Percentiles rank a stretch among this genome's conserved stretches.
phyloP scores from a whole-genome alignment of 1,139 yeast species.

The Taphrina populina region DNA sequence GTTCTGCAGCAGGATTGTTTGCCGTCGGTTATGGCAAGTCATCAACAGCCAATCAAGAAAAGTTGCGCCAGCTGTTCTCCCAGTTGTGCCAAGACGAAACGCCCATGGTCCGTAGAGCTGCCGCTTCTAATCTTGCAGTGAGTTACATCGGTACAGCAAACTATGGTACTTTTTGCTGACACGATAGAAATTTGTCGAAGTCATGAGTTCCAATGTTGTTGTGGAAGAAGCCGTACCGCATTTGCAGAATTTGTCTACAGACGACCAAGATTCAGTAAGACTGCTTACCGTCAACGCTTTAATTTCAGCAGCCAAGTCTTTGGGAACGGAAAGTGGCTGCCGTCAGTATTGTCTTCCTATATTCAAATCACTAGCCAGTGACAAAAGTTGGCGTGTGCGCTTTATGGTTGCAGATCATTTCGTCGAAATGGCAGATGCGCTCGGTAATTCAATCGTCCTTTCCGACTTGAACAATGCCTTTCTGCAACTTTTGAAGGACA shows the following conservation, averaged over 20 bases:
- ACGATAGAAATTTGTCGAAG: conserved; percentile 41
- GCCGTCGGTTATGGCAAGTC: conserved; percentile 68
- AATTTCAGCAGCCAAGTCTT: conserved; percentile 52
- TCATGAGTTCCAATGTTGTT: conserved; percentile 44
- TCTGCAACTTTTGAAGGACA: conserved; percentile 76
- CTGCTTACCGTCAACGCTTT: conserved; percentile 84
- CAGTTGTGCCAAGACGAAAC: conserved; percentile 84
- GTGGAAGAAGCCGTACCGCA: conserved; percentile 59
- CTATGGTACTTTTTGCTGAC: conserved; percentile 13
- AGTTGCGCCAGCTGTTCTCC: conserved; percentile 64
- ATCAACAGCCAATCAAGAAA: conserved; percentile 51
- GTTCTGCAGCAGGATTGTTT: conserved; percentile 88
- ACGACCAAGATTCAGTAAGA: conserved; percentile 93
- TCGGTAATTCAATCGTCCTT: conserved; percentile 49
- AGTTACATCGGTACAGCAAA: not conserved
- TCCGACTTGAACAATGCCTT: conserved; percentile 66
- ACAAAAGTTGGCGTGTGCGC: conserved; percentile 97
- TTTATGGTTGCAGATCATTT: conserved; percentile 96
- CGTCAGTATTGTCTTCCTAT: conserved; percentile 38
- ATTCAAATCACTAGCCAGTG: conserved; percentile 61
- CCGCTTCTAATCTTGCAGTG: conserved; percentile 78
- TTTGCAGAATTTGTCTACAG: conserved; percentile 77
- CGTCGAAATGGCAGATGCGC: conserved; percentile 64
- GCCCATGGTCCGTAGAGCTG: conserved; percentile 97
- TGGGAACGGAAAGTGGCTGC: conserved; percentile 42